These are phyloP conservation scores for Coemansia furcata DNA, from an alignment of 192 early-diverging fungal species.

Conservation along the genomic window DNA sequence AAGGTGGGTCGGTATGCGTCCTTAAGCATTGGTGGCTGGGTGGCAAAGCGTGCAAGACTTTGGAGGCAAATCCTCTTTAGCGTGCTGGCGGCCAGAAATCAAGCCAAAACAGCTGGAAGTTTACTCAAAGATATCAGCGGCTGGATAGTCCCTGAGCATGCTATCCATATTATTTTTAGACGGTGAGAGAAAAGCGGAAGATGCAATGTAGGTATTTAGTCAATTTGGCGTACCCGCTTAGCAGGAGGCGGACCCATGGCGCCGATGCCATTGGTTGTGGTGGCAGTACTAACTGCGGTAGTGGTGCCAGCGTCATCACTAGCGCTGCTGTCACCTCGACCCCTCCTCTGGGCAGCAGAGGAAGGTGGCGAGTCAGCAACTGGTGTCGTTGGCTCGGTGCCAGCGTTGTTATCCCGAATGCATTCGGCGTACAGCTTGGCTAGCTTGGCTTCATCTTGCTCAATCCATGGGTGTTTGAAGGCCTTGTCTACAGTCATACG, in stretches of 20 bases:
- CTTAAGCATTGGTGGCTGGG: not conserved
- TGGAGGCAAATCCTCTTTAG: not conserved
- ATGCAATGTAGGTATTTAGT: not conserved
- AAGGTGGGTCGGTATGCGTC: not conserved
- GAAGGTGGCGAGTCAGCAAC: constrained; percentile 5
- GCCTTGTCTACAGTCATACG: constrained; percentile 57
- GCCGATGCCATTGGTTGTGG: not conserved
- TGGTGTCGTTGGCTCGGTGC: constrained; percentile 8
- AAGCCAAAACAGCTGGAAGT: not conserved
- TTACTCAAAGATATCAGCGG: not conserved
- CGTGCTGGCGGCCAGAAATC: not conserved
- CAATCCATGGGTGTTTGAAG: constrained; percentile 59
- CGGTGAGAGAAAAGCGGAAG: not conserved
- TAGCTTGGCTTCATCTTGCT: constrained; percentile 36
- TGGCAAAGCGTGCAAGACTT: not conserved
- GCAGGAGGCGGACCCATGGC: constrained; percentile 41
- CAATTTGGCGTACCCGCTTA: constrained; percentile 25
- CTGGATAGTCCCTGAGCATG: not conserved
- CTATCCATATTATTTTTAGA: not conserved
- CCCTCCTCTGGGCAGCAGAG: not conserved
- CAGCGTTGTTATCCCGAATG: constrained; percentile 1
- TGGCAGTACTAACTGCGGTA: not conserved
- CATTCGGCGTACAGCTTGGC: constrained; percentile 45
- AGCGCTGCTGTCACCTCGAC: constrained; percentile 1
- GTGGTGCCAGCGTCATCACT: not conserved